phyloP scores from a whole-genome alignment of 768 basidiomycete genomes.

The Rhodotorula graminis region DNA sequence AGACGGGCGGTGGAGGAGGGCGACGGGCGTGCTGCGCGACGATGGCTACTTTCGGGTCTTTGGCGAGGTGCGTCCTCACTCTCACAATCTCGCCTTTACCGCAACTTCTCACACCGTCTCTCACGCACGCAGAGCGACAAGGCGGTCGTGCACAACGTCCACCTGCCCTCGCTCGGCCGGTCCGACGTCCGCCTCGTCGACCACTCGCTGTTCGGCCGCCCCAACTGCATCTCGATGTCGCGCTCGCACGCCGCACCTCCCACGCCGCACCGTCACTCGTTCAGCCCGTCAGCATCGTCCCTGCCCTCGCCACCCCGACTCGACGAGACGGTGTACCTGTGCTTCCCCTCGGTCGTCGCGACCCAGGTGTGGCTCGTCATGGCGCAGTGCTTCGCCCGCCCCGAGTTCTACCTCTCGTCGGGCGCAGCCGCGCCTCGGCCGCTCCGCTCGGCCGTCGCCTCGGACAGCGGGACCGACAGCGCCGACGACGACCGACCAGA shows the following conservation, averaged over 20 bases:
- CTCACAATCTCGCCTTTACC: too few relatives aligned
- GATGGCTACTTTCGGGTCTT: constrained; percentile 33
- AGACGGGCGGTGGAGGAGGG: constrained; percentile 23
- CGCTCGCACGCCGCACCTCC: constrained; percentile 48
- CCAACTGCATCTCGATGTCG: constrained; percentile 69
- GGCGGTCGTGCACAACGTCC: constrained; percentile 26
- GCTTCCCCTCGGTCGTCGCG: constrained; percentile 61
- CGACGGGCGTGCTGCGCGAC: constrained; percentile 30
- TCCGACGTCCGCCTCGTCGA: constrained; percentile 76
- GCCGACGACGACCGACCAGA: constrained; percentile 52
- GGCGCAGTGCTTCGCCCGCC: constrained; percentile 70
- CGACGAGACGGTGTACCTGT: constrained; percentile 67
- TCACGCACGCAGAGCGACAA: constrained; percentile 14
- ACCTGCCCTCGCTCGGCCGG: constrained; percentile 47
- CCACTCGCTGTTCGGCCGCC: constrained; percentile 68
- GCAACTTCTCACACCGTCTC: neutral
- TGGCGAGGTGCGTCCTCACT: constrained; percentile 20
- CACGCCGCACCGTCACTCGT: constrained; percentile 20
- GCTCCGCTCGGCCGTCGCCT: neutral
- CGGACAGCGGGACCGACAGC: constrained; percentile 32
- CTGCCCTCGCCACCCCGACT: constrained; percentile 8
- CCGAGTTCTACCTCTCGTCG: constrained; percentile 59
- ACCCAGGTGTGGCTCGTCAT: constrained; percentile 73
- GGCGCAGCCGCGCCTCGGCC: constrained; percentile 12
- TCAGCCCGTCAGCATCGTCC: constrained; percentile 5